A percentile compares a stretch with the other conserved stretches of the same genome.
Evolutionary conservation across 2,329 filamentous ascomycete species (phyloP).

Genomic region (Botrytis medusae): DNA sequence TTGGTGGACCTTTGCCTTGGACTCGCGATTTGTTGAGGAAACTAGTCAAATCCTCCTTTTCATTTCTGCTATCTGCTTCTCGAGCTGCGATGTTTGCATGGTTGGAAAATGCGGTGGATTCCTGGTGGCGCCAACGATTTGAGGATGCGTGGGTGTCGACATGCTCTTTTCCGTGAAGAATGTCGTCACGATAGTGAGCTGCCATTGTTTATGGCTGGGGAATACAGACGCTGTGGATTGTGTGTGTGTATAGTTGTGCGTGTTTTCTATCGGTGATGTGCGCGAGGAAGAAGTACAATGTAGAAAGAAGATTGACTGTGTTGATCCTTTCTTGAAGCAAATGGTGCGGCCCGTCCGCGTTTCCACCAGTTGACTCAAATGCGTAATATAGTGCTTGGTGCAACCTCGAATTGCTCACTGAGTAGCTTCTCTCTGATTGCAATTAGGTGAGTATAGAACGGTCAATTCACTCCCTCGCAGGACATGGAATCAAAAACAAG

Average conservation of each 20-base stretch:
- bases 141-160: slow-evolving; percentile 56
- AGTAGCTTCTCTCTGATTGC: not conserved
- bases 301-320: not conserved
- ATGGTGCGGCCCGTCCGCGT: not conserved
- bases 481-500: not conserved
- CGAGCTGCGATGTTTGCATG: slow-evolving; percentile 40
- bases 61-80: slow-evolving; percentile 45
- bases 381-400: not conserved
- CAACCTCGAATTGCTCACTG: not conserved
- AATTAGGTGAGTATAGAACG: not conserved
- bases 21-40: slow-evolving; percentile 58
- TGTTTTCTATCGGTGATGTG: not conserved
- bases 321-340: not conserved
- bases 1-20: slow-evolving; percentile 34
- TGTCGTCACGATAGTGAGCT: slow-evolving; percentile 28
- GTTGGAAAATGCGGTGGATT: slow-evolving; percentile 54
- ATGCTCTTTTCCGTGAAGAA: slow-evolving; percentile 34
- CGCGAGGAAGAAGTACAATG: not conserved
- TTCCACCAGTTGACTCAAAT: not conserved
- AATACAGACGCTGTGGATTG: too few relatives aligned
- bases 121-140: slow-evolving; percentile 63
- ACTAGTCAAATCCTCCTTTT: slow-evolving; percentile 53
- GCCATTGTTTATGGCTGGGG: slow-evolving; percentile 30
- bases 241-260: not conserved
- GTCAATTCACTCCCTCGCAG: not conserved